Conservation (phyloP, 2,329 filamentous ascomycete species). For the Elsinoe fawcettii region DNA sequence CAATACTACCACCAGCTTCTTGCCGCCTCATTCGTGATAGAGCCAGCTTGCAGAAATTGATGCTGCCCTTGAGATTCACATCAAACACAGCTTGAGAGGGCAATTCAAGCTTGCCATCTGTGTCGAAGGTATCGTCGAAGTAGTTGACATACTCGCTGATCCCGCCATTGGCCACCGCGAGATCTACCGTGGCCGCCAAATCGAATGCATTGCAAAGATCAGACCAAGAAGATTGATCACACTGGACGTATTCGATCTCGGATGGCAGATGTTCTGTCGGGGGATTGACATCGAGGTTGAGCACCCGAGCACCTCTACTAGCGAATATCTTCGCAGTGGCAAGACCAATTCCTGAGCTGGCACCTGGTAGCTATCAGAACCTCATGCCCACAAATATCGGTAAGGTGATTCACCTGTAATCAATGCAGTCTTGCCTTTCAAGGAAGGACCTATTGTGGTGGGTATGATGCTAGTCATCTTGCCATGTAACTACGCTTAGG, state of each 20-base stretch:
- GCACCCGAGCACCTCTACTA: slow-evolving; percentile 30
- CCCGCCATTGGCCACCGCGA: slow-evolving; percentile 33
- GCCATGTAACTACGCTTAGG: not conserved
- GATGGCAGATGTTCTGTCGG: not conserved
- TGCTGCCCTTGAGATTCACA: slow-evolving; percentile 28
- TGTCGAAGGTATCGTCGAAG: slow-evolving; percentile 28
- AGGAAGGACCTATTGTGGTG: not conserved
- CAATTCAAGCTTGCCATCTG: slow-evolving; percentile 25
- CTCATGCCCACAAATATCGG: not conserved
- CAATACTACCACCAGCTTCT: slow-evolving; percentile 28
- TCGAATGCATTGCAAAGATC: slow-evolving; percentile 24
- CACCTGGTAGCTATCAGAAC: not conserved
- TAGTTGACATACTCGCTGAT: slow-evolving; percentile 28
- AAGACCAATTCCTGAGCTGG: not conserved
- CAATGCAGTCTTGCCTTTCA: not conserved
- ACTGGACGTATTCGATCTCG: slow-evolving; percentile 22
- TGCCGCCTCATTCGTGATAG: slow-evolving; percentile 24
- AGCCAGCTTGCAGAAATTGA: slow-evolving; percentile 32
- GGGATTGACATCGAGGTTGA: slow-evolving; percentile 35
- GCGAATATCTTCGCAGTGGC: slow-evolving; percentile 37
- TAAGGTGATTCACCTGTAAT: not conserved
- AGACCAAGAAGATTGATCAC: slow-evolving; percentile 27
- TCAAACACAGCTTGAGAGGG: slow-evolving; percentile 28
- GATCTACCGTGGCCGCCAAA: slow-evolving; percentile 24
- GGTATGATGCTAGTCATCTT: not conserved